Base-by-base conservation (phyloP, 768 basidiomycete species). In the Mycena alexandri region DNA sequence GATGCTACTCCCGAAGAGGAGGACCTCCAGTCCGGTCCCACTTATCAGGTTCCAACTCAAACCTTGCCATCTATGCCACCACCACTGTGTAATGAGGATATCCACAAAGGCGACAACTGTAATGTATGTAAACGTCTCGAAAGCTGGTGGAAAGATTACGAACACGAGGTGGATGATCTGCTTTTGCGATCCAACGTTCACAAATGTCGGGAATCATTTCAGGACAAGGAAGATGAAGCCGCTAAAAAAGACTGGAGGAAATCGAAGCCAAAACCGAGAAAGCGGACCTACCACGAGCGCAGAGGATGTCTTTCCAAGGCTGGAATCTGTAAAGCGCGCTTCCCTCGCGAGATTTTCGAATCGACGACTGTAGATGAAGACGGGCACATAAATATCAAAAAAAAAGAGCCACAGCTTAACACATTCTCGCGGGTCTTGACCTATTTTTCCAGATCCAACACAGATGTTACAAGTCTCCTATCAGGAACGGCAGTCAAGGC, bases 361-460 rank as follows among this genome's bases (percentile, higher is more conserved):
- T 74, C 75, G n/a, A n/a, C n/a, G n/a, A n/a, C n/a, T 6, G 68
- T 78, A 3, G 79, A 79, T 52, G 11, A n/a, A 19, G 47, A 63
- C 19, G 70, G 66, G 0, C 61, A 59, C n/a, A 17, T 79, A 1
- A 44, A 51, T 14, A 33, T 65, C 5, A 51, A 59, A 16, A 41
- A 65, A 5, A 0, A 1, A 2, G 63, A 65, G 22, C 25, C 56
- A 8, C 7, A 34, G 1, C 3, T 65, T 5, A 65, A 59, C 19
- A 65, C 48, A 3, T 7, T 65, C 9, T 29, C 33, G 5, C 14
- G 4, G 10, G 41, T 44, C 4, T 13, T 59, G 19, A 65, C 56
- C 1, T 65, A 65, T 19, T 51, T 59, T 25, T 58, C 25, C 1
- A 17, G 63, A 4, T 64, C 22, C 9, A 64, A 64, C n/a, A 64